Conservation (phyloP, 2,329 filamentous ascomycete species). For the Fusarium sp. region DNA sequence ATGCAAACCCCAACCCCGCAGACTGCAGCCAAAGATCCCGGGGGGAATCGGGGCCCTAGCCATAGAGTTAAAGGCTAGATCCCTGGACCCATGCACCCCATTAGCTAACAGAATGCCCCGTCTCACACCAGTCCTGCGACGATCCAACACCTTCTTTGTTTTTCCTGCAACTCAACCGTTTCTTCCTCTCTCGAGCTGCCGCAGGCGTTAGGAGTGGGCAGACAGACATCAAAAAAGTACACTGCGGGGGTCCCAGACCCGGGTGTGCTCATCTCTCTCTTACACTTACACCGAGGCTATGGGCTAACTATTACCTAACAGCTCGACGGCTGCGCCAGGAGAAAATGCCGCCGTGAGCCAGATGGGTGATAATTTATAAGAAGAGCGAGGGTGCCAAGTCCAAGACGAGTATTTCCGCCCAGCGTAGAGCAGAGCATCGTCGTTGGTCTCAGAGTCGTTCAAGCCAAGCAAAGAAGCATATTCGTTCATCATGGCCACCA, state of each 20-base stretch:
- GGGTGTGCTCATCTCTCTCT: slow-evolving; percentile 12
- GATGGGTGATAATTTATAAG: slow-evolving; percentile 15
- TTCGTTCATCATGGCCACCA: slow-evolving; percentile 15
- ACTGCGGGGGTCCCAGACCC: not conserved
- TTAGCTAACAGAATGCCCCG: slow-evolving; percentile 32
- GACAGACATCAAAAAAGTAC: not conserved
- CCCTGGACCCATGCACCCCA: slow-evolving; percentile 19
- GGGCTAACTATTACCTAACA: slow-evolving; percentile 30
- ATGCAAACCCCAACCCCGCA: slow-evolving; percentile 34
- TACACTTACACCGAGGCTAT: not conserved
- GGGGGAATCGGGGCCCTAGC: slow-evolving; percentile 30
- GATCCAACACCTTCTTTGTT: not conserved
- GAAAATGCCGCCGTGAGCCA: not conserved
- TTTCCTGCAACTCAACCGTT: not conserved
- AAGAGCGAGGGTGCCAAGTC: slow-evolving; percentile 10
- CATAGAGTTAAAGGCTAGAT: not conserved
- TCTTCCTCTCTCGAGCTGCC: not conserved
- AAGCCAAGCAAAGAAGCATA: not conserved
- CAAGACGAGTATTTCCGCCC: not conserved
- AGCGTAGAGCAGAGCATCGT: not conserved
- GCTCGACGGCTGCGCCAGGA: not conserved
- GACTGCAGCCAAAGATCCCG: slow-evolving; percentile 21
- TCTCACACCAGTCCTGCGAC: not conserved
- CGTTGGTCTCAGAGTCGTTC: not conserved
- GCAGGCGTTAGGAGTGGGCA: not conserved